phyloP scores from a whole-genome alignment of 352 stramenopile genomes.

The Phytopythium helicoides region DNA sequence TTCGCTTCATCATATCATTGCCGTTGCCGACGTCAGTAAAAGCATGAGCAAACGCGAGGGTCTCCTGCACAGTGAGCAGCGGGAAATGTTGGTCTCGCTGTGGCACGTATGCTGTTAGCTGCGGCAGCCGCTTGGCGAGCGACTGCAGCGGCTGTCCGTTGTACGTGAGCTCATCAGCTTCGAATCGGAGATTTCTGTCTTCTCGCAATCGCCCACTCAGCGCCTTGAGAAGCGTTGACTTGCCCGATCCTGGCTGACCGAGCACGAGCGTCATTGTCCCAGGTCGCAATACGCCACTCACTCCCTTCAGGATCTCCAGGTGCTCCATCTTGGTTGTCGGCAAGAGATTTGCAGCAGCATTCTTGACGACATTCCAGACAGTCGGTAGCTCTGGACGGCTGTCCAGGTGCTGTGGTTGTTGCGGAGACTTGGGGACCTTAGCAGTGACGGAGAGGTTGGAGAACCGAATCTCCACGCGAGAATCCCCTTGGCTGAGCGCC shows the following conservation, averaged over 20 bases:
- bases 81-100: constrained; percentile 89
- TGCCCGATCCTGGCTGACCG: constrained; percentile 29
- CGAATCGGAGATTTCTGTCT: constrained; percentile 30
- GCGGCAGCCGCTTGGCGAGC: constrained; percentile 27
- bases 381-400: no score
- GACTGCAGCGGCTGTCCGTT: constrained; percentile 29
- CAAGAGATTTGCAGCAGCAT: no score
- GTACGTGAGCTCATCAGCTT: constrained; percentile 41
- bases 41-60: constrained; percentile 61
- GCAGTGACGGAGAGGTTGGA: no score
- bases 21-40: constrained; percentile 42
- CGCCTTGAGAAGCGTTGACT: constrained; percentile 33
- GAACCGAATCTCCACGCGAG: no score
- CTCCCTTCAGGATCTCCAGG: constrained; percentile 43
- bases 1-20: constrained; percentile 55
- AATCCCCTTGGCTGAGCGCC: no score
- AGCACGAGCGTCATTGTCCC: constrained; percentile 36
- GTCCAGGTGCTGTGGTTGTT: no score
- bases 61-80: constrained; percentile 24
- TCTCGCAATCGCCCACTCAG: constrained; percentile 42
- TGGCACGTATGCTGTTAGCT: constrained; percentile 39
- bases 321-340: no score
- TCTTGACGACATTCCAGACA: no score
- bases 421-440: no score
- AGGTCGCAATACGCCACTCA: constrained; percentile 47